These are phyloP conservation scores for Cladophialophora bantiana DNA, from an alignment of 2,329 filamentous ascomycete genomes.

Conservation along the genomic window DNA sequence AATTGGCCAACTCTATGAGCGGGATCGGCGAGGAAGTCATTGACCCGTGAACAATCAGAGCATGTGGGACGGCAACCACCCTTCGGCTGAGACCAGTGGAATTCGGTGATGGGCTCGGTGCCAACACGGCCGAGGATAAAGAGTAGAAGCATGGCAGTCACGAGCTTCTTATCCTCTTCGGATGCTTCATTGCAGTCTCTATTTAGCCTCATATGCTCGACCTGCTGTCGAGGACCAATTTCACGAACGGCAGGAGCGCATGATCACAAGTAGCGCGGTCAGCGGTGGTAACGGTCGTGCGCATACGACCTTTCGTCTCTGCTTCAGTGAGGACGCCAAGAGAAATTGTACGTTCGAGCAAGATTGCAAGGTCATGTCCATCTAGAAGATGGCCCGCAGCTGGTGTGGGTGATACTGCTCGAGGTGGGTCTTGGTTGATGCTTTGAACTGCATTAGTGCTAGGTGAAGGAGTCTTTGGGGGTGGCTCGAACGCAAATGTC, in stretches of 20 bases:
- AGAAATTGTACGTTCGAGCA: constrained; percentile 8
- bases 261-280: constrained; percentile 4
- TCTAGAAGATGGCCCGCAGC: constrained; percentile 14
- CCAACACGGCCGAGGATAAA: constrained; percentile 10
- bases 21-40: constrained; percentile 14
- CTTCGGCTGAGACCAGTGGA: constrained; percentile 5
- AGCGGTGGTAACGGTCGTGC: neutral
- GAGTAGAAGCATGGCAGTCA: neutral
- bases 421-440: neutral
- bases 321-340: constrained; percentile 11
- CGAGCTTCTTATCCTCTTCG: constrained; percentile 5
- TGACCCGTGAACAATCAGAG: constrained; percentile 16
- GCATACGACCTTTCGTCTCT: constrained; percentile 4
- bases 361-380: constrained; percentile 14
- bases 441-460: neutral
- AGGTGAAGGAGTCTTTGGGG: neutral
- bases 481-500: neutral
- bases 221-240: constrained; percentile 17
- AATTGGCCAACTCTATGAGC: constrained; percentile 12
- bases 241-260: constrained; percentile 20
- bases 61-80: constrained; percentile 10
- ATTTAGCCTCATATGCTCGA: constrained; percentile 12
- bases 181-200: neutral
- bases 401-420: neutral
- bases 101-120: neutral